Evolutionary conservation across 2,329 filamentous ascomycete species (phyloP).

Genomic region (Aspergillus versicolor): DNA sequence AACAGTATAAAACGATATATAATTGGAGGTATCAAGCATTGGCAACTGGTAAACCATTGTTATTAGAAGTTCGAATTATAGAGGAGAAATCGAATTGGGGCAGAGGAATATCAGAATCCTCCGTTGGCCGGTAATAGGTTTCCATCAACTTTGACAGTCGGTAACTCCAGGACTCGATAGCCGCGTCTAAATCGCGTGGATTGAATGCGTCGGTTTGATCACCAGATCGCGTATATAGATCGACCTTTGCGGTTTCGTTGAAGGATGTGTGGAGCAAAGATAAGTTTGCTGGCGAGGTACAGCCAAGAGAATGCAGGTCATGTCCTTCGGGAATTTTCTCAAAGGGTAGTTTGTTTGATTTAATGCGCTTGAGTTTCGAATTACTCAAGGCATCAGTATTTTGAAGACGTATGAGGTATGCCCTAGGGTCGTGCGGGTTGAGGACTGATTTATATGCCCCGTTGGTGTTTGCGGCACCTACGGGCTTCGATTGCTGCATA

Average conservation of each 20-base stretch:
- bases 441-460: slow-evolving; percentile 8
- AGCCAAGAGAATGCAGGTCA: slow-evolving; percentile 24
- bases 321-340: slow-evolving; percentile 27
- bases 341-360: slow-evolving; percentile 28
- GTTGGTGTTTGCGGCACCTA: not conserved
- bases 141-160: slow-evolving; percentile 18
- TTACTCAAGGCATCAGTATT: not conserved
- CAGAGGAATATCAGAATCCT: slow-evolving; percentile 4
- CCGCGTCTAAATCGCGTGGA: not conserved
- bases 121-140: slow-evolving; percentile 16
- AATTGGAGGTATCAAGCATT: not conserved
- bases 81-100: slow-evolving; percentile 21
- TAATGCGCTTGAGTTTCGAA: slow-evolving; percentile 12
- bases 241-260: slow-evolving; percentile 9
- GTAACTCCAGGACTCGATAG: slow-evolving; percentile 19
- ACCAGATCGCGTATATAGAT: slow-evolving; percentile 22
- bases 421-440: slow-evolving; percentile 29
- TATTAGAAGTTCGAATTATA: not conserved
- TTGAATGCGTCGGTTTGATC: slow-evolving; percentile 14
- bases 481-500: not conserved
- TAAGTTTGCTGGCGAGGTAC: slow-evolving; percentile 11
- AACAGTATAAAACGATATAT: not conserved
- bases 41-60: not conserved
- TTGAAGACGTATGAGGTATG: slow-evolving; percentile 28
- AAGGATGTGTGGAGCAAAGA: slow-evolving; percentile 6